Conservation (phyloP, 768 basidiomycete genomes). For the Termitomyces titanicus region DNA sequence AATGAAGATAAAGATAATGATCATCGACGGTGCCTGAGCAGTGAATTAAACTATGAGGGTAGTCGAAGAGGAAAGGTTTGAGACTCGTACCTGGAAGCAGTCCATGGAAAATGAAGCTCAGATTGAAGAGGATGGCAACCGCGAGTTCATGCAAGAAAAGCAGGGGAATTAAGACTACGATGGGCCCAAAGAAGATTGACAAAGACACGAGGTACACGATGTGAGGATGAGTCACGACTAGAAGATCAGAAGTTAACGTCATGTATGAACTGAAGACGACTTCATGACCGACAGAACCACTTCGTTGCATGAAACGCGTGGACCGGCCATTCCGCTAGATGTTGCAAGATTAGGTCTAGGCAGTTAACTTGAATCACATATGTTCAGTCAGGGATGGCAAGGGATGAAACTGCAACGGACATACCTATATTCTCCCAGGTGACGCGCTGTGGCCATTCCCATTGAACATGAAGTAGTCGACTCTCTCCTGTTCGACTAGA, state of each 20-base stretch:
- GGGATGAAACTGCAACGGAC: neutral
- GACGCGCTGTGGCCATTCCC: conserved; percentile 1
- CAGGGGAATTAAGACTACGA: conserved; percentile 31
- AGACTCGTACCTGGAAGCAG: conserved; percentile 24
- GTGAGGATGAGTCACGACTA: conserved; percentile 27
- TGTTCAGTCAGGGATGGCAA: neutral
- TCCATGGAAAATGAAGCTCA: conserved; percentile 34
- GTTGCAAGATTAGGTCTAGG: conserved; percentile 8
- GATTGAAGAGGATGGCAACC: conserved; percentile 29
- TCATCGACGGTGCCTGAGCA: conserved; percentile 25
- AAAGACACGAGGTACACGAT: conserved; percentile 31
- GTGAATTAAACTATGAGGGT: neutral
- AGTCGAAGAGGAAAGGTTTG: neutral
- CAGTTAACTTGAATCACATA: neutral
- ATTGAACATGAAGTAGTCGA: neutral
- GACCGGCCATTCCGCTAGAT: conserved; percentile 18
- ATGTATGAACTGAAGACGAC: neutral
- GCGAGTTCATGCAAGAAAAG: conserved; percentile 31
- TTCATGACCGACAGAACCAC: conserved; percentile 14
- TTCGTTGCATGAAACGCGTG: conserved; percentile 8
- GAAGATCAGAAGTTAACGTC: neutral
- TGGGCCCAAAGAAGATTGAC: conserved; percentile 41
- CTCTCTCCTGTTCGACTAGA: neutral
- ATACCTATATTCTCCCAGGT: conserved; percentile 4
- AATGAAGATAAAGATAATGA: conserved; percentile 28